Evolutionary conservation across 148 eudicot species (phyloP).

Genomic region (Hydrangea macrophylla): DNA sequence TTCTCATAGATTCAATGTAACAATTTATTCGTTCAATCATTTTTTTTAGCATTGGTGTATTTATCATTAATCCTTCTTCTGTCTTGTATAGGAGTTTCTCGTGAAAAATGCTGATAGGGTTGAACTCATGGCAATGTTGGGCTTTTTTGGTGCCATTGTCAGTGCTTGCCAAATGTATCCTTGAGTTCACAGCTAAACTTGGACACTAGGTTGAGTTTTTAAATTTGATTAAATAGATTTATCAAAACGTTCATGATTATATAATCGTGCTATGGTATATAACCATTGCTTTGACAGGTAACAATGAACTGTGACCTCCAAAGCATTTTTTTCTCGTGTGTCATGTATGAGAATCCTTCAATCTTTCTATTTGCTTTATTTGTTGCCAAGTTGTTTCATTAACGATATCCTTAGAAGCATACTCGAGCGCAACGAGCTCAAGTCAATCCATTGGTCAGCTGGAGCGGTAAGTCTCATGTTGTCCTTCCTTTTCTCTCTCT

Average conservation of each 20-base stretch:
- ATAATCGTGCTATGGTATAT: neutral
- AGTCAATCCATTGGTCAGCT: slow-evolving; percentile 73
- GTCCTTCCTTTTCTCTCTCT: neutral
- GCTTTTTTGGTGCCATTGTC: slow-evolving; percentile 71
- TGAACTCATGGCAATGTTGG: slow-evolving; percentile 90
- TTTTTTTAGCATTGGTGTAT: neutral
- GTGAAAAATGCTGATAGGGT: slow-evolving; percentile 78
- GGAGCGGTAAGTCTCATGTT: slow-evolving; percentile 54
- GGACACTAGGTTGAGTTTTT: neutral
- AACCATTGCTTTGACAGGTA: neutral
- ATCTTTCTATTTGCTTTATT: neutral
- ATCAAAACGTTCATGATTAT: neutral
- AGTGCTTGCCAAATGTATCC: slow-evolving; percentile 93
- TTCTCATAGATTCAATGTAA: neutral
- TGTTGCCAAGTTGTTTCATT: slow-evolving; percentile 29
- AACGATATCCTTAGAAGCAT: slow-evolving; percentile 52
- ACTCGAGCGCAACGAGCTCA: slow-evolving; percentile 75
- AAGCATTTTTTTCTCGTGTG: neutral
- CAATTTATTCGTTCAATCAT: neutral
- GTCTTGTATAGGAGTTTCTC: slow-evolving; percentile 64
- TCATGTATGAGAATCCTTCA: neutral
- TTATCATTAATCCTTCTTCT: slow-evolving; percentile 1
- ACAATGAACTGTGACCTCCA: neutral
- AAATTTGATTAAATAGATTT: no score
- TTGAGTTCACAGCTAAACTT: slow-evolving; percentile 14